phyloP scores from a whole-genome alignment of 2,329 filamentous ascomycete genomes.

The Fusarium vanettenii region DNA sequence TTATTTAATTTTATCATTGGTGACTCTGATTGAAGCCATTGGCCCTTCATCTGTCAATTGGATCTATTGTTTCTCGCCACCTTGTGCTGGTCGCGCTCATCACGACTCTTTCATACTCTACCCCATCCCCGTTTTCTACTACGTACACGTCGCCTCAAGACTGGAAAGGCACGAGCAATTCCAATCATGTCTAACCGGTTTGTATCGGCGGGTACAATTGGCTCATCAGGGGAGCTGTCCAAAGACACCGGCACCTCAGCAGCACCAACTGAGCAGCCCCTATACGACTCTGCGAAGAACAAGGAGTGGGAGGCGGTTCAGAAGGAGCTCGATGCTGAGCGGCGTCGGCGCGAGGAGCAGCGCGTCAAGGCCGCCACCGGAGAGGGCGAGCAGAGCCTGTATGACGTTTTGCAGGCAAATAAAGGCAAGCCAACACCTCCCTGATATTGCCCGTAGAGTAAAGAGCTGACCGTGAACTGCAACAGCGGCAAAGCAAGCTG shows the following conservation, averaged over 20 bases:
- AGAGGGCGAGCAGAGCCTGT: slow-evolving; percentile 70
- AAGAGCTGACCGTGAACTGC: background rate
- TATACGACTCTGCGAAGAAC: slow-evolving; percentile 38
- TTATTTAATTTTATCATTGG: background rate
- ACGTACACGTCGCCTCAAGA: background rate
- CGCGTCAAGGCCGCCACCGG: slow-evolving; percentile 55
- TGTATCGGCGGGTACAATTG: slow-evolving; percentile 65
- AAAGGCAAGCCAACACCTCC: slow-evolving; percentile 68
- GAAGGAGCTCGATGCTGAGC: slow-evolving; percentile 71
- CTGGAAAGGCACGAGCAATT: background rate
- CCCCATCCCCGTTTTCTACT: background rate
- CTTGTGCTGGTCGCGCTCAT: background rate
- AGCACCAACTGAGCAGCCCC: slow-evolving; percentile 17
- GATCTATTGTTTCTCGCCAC: background rate
- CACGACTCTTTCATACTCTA: background rate
- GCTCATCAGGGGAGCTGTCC: slow-evolving; percentile 37
- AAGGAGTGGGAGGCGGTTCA: slow-evolving; percentile 74
- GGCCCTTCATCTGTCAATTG: background rate
- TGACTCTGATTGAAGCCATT: background rate
- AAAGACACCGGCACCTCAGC: slow-evolving; percentile 30
- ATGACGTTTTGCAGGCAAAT: slow-evolving; percentile 82
- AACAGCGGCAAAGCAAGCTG: slow-evolving; percentile 81
- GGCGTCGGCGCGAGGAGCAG: slow-evolving; percentile 64
- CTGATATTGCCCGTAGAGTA: background rate
- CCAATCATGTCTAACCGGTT: slow-evolving; percentile 64